Conservation (phyloP, 2,329 filamentous ascomycete species). For the Didymella segeticola region DNA sequence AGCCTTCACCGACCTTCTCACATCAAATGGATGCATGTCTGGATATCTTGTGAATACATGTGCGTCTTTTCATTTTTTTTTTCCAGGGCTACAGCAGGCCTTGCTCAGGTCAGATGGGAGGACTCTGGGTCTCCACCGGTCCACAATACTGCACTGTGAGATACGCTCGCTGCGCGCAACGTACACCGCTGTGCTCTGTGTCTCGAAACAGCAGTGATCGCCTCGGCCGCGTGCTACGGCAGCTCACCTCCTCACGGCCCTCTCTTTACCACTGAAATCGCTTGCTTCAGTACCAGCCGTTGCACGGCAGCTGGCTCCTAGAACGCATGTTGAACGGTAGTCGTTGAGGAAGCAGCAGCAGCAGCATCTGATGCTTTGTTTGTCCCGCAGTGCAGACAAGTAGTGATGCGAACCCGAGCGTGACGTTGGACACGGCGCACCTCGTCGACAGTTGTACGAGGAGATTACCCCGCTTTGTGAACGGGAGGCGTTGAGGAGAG, state of each 20-base stretch:
- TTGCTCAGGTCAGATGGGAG: no score
- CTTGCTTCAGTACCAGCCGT: neutral
- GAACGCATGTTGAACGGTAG: constrained; percentile 5
- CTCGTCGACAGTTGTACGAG: constrained; percentile 9
- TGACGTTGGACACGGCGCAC: constrained; percentile 11
- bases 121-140: neutral
- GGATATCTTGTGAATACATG: neutral
- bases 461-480: constrained; percentile 17
- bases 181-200: constrained; percentile 9
- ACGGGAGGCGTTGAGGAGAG: neutral
- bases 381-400: constrained; percentile 11
- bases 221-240: constrained; percentile 12
- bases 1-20: neutral
- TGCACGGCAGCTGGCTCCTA: constrained; percentile 9
- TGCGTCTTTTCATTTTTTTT: neutral
- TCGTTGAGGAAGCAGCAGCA: constrained; percentile 10
- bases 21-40: neutral
- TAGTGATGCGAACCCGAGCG: constrained; percentile 5
- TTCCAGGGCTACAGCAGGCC: neutral
- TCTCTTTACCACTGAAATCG: constrained; percentile 10
- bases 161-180: neutral
- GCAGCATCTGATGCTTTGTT: constrained; percentile 16
- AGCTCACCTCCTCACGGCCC: constrained; percentile 7
- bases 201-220: constrained; percentile 1
- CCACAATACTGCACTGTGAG: neutral